These are phyloP conservation scores for Gaeumannomyces sp. DNA, from an alignment of 2,329 filamentous ascomycete species.

Conservation along the genomic window DNA sequence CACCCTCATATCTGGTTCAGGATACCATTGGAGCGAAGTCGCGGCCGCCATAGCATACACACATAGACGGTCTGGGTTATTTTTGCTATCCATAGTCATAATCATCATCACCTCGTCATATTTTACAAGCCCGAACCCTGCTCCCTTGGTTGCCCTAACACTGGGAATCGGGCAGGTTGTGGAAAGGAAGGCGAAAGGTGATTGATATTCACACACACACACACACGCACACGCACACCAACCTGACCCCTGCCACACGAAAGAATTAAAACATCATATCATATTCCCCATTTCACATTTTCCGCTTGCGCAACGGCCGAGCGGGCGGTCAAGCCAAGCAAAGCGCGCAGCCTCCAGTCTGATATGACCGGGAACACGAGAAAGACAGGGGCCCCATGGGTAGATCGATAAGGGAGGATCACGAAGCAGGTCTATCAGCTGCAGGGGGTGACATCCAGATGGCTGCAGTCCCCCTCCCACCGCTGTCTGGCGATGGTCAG, in stretches of 20 bases:
- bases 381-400: neutral
- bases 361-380: neutral
- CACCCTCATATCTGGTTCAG: neutral
- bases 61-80: slow-evolving; percentile 2
- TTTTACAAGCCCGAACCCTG: neutral
- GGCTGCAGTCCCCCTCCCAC: neutral
- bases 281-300: neutral
- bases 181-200: no score
- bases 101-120: neutral
- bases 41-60: slow-evolving; percentile 5
- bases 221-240: no score
- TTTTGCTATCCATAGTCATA: neutral
- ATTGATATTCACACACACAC: no score
- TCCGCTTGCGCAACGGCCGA: neutral
- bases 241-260: no score
- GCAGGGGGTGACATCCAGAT: neutral
- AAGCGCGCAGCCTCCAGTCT: neutral
- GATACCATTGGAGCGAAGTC: slow-evolving; percentile 4
- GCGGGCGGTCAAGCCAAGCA: neutral
- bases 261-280: neutral
- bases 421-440: neutral
- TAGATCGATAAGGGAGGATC: slow-evolving; percentile 4
- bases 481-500: slow-evolving; percentile 3
- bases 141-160: neutral
- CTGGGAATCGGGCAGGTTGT: neutral